Base-by-base conservation (phyloP, 768 basidiomycete species). In the Serendipita indica region DNA sequence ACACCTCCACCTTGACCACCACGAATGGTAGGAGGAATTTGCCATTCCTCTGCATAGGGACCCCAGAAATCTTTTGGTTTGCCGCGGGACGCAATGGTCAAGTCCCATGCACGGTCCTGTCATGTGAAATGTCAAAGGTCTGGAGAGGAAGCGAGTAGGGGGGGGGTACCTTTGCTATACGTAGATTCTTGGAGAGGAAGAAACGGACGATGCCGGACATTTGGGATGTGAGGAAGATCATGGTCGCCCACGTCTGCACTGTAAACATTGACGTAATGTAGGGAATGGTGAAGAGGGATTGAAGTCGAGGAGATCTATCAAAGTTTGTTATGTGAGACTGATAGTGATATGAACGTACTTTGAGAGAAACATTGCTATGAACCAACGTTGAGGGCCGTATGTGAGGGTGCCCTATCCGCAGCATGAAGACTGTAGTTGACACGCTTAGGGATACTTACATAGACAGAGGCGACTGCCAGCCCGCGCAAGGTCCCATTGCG, bases 51-150 rank as follows among this genome's bases (percentile, higher is more conserved):
- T 0, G 86, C 79, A 61, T 89, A 89, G 0, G 81, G 79, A 60
- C 77, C 74, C 89, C 89, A 97, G 72, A 93, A 94, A 6, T 86
- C 81, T 0, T 76, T 72, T 0, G 83, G 81, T 64, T 94, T 94
- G 12, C 84, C 84, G 1, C 91, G 79, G 3, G 89, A 93, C 3
- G 76, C 71, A 28, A 94, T 81, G 0, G 90, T 93, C 66, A 92
- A 84, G 18, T 79, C 82, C 69, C 63, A 67, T 71, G 49, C 49
- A 28, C 49, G 49, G 22, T 54, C 49, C 49, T 54, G 5, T 27
- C 49, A 6, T 6, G 30, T 27, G 5, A 16, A 54, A 3, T 54
- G 10, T 37, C n/a, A 10, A 10, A 27, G n/a, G 49, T 6, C n/a
- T 6, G 30, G 5, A 6, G 22, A 25, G n/a, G 30, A 39, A 5